Percentiles rank a stretch among this genome's conserved stretches.
These are phyloP conservation scores for Halophytophthora batemanensis DNA, from an alignment of 352 stramenopile species.

Conservation along the genomic window DNA sequence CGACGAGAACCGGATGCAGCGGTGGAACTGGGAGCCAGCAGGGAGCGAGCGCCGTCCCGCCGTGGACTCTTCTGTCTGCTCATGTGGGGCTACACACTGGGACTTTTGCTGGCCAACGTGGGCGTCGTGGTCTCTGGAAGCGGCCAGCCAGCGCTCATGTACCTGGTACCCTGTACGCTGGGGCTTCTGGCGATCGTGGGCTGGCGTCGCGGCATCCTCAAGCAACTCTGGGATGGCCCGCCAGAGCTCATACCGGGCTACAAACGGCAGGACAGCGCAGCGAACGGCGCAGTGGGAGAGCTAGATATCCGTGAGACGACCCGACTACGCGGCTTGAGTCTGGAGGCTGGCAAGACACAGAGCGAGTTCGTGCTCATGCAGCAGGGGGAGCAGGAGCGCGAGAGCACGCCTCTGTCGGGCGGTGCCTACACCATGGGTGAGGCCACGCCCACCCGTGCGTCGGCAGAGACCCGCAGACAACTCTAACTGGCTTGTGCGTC, in stretches of 20 bases:
- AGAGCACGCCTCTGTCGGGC: conserved; percentile 37
- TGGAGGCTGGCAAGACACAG: conserved; percentile 21
- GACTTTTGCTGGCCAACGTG: conserved; percentile 92
- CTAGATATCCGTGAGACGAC: conserved; percentile 28
- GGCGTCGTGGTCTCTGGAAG: conserved; percentile 91
- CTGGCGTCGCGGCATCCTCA: conserved; percentile 81
- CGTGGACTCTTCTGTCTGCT: conserved; percentile 75
- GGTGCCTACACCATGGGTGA: conserved; percentile 40
- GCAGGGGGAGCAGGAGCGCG: conserved; percentile 25
- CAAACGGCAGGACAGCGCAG: conserved; percentile 18
- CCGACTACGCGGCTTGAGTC: conserved; percentile 20
- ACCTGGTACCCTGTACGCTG: conserved; percentile 93
- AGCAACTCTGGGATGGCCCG: conserved; percentile 90
- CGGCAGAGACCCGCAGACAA: no score
- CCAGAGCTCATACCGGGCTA: conserved; percentile 41
- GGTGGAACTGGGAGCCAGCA: conserved; percentile 44
- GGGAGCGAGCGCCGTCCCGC: conserved; percentile 27
- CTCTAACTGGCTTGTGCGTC: no score
- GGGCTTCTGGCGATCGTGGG: conserved; percentile 74
- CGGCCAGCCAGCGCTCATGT: conserved; percentile 95
- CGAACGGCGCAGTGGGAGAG: conserved; percentile 18
- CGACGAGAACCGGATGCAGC: conserved; percentile 20
- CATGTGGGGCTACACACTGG: conserved; percentile 93
- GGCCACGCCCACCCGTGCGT: conserved; percentile 16
- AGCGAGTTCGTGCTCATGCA: conserved; percentile 40